Evolutionary conservation across 352 stramenopile species (phyloP).

Genomic region (Aphanomyces stellatus): DNA sequence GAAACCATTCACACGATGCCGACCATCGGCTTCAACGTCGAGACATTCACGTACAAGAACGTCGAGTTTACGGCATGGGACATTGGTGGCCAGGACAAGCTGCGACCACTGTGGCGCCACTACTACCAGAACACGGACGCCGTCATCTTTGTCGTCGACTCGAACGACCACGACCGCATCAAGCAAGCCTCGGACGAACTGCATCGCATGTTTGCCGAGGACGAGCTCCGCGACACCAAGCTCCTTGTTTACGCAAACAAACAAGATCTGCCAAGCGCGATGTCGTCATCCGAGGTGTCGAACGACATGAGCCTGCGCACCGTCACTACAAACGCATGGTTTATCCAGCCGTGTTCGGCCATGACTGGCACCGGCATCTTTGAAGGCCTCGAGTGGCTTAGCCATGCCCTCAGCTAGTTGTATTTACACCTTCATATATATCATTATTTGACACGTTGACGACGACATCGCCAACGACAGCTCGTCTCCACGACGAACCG

Average conservation of each 20-base stretch:
- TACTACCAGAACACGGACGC: slow-evolving; percentile 59
- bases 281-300: slow-evolving; percentile 26
- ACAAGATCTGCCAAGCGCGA: slow-evolving; percentile 26
- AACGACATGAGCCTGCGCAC: slow-evolving; percentile 21
- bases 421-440: no score
- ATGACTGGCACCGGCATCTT: slow-evolving; percentile 32
- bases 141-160: slow-evolving; percentile 83
- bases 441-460: no score
- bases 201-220: slow-evolving; percentile 32
- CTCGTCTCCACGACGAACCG: no score
- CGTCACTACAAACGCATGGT: slow-evolving; percentile 24
- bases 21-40: slow-evolving; percentile 86
- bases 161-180: slow-evolving; percentile 39
- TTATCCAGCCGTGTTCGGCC: slow-evolving; percentile 27
- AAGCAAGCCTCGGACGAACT: slow-evolving; percentile 36
- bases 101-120: slow-evolving; percentile 68
- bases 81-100: slow-evolving; percentile 61
- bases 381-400: slow-evolving; percentile 42
- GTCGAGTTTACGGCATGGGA: slow-evolving; percentile 82
- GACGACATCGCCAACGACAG: no score
- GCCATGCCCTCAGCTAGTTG: slow-evolving; percentile 22
- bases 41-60: slow-evolving; percentile 62
- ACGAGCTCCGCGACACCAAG: slow-evolving; percentile 25
- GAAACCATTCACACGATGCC: slow-evolving; percentile 63
- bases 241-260: slow-evolving; percentile 47